A percentile compares a stretch with the other conserved stretches of the same genome.
These are phyloP conservation scores for Alternaria viburni DNA, from an alignment of 2,329 filamentous ascomycete species.

Conservation along the genomic window DNA sequence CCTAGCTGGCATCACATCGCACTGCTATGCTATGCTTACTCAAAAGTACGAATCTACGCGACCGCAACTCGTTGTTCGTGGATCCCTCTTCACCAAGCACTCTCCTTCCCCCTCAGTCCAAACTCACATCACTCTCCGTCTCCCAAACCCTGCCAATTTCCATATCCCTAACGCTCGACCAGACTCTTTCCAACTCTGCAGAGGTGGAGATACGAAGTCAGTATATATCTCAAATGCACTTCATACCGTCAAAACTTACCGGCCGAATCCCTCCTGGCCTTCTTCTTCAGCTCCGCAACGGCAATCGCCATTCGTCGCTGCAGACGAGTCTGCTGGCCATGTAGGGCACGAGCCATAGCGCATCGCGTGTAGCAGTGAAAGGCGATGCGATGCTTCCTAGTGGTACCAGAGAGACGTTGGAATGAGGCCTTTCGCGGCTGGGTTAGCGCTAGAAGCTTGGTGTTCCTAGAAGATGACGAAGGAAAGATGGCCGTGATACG, in stretches of 20 bases:
- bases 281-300: not conserved
- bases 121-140: not conserved
- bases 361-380: not conserved
- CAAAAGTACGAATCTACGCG: not conserved
- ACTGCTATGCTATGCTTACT: not conserved
- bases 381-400: not conserved
- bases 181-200: not conserved
- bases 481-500: not conserved
- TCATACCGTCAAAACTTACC: not conserved
- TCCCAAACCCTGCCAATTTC: not conserved
- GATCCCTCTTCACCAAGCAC: not conserved
- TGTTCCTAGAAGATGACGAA: not conserved
- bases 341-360: not conserved
- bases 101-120: not conserved
- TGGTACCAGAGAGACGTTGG: not conserved
- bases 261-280: not conserved
- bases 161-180: not conserved
- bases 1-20: not conserved
- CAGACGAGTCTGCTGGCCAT: not conserved
- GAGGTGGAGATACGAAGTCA: not conserved
- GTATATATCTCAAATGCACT: not conserved
- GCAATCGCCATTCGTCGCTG: not conserved
- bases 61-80: not conserved
- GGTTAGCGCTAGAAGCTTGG: not conserved
- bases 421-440: not conserved